Base-by-base conservation (phyloP, 148 eudicot species). In the Fagopyrum homotropicum region DNA sequence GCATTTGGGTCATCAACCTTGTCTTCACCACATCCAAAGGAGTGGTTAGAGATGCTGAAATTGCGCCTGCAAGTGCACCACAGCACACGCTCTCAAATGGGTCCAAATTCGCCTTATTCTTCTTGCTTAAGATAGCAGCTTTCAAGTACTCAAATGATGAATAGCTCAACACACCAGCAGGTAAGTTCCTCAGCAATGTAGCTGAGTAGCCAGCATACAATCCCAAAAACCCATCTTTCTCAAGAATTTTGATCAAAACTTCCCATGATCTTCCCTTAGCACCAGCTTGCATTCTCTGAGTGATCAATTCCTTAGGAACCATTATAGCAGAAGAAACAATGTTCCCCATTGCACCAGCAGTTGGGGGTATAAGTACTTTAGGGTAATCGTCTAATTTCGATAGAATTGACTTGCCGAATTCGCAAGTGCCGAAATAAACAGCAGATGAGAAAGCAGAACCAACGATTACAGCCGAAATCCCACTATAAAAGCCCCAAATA, bases 11-110 rank as follows among this genome's bases (percentile, higher is more conserved):
- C 98, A 94, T 94, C 87, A 94, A 75, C 79, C 98, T 85, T 19
- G 98, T 94, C 86, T 94, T 94, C 15, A 94, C 87, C 73, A 94
- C 97, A 83, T 94, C 98, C 83, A 94, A 83, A 0, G 95, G 98
- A 1, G 97, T 94, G 0, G 98, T 91, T 78, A 91, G 59, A 1
- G 97, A 87, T 0, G 97, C 93, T 0, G 98, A 94, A 49, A 91
- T 94, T 0, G 95, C 97, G 17, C 98, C 98, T 0, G 98, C 98
- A 78, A 94, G 79, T 0, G 98, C 98, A 22, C 97, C 96, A 84
- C 97, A 94, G 17, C 84, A 84, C 56, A 93, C 91, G 69, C 95
- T 93, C 83, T 93, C 93, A 40, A 86, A 15, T 0, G 97, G 97
- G 78, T 87, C 91, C 80, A 94, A 69, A 50, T 85, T 80, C 9